Percentiles rank a stretch among this genome's conserved stretches.
These are phyloP conservation scores for Rubus parviflorus DNA, from an alignment of 306 rosid species.

Conservation along the genomic window DNA sequence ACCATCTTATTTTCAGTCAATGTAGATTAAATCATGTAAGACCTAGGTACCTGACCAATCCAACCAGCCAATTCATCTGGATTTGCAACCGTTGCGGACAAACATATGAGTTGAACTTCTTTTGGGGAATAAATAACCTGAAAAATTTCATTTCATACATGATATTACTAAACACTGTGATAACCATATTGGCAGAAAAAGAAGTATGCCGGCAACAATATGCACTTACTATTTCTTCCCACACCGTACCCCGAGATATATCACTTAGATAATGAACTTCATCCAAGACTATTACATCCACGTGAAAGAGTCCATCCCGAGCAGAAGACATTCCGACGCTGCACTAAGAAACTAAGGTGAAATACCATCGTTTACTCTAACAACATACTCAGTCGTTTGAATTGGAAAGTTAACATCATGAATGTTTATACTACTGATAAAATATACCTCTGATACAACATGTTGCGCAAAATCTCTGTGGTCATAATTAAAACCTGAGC, in stretches of 20 bases:
- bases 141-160: slow-evolving; percentile 15
- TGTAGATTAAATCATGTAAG: background rate
- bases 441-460: slow-evolving; percentile 89
- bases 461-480: slow-evolving; percentile 94
- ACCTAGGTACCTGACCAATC: slow-evolving; percentile 84
- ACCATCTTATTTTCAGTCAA: background rate
- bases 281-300: slow-evolving; percentile 91
- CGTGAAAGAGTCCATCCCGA: slow-evolving; percentile 73
- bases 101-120: slow-evolving; percentile 83
- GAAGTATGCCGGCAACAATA: slow-evolving; percentile 15
- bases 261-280: slow-evolving; percentile 99
- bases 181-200: slow-evolving; percentile 23
- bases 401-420: background rate
- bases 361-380: background rate
- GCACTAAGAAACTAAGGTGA: slow-evolving; percentile 36
- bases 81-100: slow-evolving; percentile 89
- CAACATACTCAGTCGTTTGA: slow-evolving; percentile 4
- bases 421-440: background rate
- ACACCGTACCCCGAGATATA: slow-evolving; percentile 93
- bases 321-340: slow-evolving; percentile 88
- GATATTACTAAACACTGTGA: slow-evolving; percentile 5
- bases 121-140: slow-evolving; percentile 91
- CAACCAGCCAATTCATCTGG: slow-evolving; percentile 98
- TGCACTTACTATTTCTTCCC: slow-evolving; percentile 93
- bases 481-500: slow-evolving; percentile 95